Conservation (phyloP, 768 basidiomycete genomes). For the Russula compacta region DNA sequence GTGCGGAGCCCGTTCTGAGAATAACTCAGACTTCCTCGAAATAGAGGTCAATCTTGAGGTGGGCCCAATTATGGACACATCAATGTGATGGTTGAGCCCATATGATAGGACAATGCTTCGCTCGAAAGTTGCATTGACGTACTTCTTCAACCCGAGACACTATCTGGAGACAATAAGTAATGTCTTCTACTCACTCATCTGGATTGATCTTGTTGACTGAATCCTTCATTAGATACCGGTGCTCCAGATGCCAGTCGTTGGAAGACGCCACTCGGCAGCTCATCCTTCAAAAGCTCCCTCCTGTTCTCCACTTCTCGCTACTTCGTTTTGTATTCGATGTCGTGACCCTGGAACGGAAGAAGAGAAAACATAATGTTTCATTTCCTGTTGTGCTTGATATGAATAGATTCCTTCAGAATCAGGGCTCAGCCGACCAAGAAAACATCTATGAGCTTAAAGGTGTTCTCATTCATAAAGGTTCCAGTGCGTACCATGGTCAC, state of each 20-base stretch:
- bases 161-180: conserved; percentile 83
- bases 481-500: conserved; percentile 88
- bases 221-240: conserved; percentile 53
- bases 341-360: conserved; percentile 71
- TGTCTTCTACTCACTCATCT: conserved; percentile 15
- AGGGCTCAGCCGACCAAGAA: conserved; percentile 15
- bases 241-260: conserved; percentile 60
- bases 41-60: conserved; percentile 82
- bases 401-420: conserved; percentile 42
- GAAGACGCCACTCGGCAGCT: conserved; percentile 77
- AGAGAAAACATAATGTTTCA: conserved; percentile 72
- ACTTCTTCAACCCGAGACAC: conserved; percentile 56
- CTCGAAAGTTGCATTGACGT: conserved; percentile 67
- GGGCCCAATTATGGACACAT: conserved; percentile 7
- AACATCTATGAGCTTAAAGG: conserved; percentile 76
- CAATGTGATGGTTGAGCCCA: background rate
- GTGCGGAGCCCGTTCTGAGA: conserved; percentile 64
- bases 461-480: conserved; percentile 80
- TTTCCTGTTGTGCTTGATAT: conserved; percentile 74
- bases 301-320: conserved; percentile 84
- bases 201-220: background rate
- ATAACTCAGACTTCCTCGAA: conserved; percentile 68
- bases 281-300: conserved; percentile 63
- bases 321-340: conserved; percentile 90
- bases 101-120: conserved; percentile 50